Percentiles rank a stretch among this genome's conserved stretches.
Evolutionary conservation across 2,329 filamentous ascomycete species (phyloP).

Genomic region (Orbilia brochopaga): DNA sequence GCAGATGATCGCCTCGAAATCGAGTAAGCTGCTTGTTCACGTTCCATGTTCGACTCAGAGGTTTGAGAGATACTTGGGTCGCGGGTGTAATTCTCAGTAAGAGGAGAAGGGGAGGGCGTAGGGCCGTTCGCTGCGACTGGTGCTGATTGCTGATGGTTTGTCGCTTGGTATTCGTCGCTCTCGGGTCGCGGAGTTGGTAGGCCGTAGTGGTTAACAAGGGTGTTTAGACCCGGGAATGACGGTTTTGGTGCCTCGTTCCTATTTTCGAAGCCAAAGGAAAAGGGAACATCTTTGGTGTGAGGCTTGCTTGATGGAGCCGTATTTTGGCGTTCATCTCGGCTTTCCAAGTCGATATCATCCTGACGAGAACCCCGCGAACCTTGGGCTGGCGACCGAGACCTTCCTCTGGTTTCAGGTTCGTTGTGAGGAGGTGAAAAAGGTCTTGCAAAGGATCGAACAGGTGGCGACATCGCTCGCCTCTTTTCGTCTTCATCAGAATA

Average conservation of each 20-base stretch:
- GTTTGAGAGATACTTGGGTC: conserved; percentile 14
- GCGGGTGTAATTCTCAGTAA: conserved; percentile 30
- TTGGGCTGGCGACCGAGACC: neutral
- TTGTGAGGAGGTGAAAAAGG: conserved; percentile 31
- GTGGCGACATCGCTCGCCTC: conserved; percentile 36
- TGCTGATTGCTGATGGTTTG: neutral
- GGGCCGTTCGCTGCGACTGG: conserved; percentile 17
- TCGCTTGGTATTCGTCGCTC: conserved; percentile 37
- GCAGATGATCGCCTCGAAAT: conserved; percentile 22
- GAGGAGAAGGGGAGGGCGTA: conserved; percentile 39
- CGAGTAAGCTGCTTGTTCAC: conserved; percentile 1
- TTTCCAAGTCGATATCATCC: neutral
- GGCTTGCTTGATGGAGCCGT: neutral
- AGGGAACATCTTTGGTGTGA: conserved; percentile 17
- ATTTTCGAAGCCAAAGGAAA: conserved; percentile 42
- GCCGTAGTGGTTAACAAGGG: conserved; percentile 22
- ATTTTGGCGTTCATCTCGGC: conserved; percentile 9
- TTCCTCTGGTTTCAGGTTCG: conserved; percentile 22
- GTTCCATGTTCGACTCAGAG: conserved; percentile 17
- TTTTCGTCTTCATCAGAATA: conserved; percentile 46
- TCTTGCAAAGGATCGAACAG: conserved; percentile 37
- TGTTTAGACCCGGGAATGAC: conserved; percentile 15
- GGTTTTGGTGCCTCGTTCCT: conserved; percentile 6
- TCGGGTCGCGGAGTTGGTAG: conserved; percentile 42
- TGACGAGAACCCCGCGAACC: neutral